Base-by-base conservation (phyloP, 1,139 yeast genomes). In the Debaryomyces sp. region DNA sequence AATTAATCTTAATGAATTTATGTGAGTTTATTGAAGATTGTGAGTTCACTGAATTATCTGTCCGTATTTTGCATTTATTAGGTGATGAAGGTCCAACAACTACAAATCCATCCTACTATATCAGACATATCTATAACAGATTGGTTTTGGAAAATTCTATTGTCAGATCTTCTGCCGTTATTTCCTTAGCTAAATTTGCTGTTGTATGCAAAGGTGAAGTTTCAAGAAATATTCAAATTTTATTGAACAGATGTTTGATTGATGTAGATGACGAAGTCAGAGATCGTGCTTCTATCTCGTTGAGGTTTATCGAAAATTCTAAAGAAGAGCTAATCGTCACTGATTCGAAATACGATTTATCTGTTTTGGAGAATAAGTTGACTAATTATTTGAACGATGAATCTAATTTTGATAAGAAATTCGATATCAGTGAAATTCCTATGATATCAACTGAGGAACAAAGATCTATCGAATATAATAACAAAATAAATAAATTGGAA, bases 1-100 rank as follows among this genome's bases (percentile, higher is more conserved):
- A 89, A 60, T 71, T 81, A 50, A 96, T 96, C 29, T 77, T 94
- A 62, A 90, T 89, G 73, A 88, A 87, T 64, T 78, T 95, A 59
- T 91, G 98, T 77, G 99, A 94, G 68, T 91, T 91, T 63, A 95
- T 94, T 59, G 99, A 95, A 71, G 99, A 94, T 74, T 94, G 98
- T 73, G 99, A 94, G 71, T 94, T 81, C 72, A 89, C 97, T 35
- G 97, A 91, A 69, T 82, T 94, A 53, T 83, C 96, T 32, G 97
- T 92, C 29, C 85, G 98, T 66, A 87, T 94, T 54, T 80, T 94
- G 67, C 96, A 91, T 69, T 73, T 92, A 57, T 80, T 94, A 56
- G 99, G 99, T 62, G 89, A 87, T 55, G 96, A 91, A 69, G 99
- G 99, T 54, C 98, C 99, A 59, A 73, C 79, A 50, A 87, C 97